A percentile compares a stretch with the other conserved stretches of the same genome.
Evolutionary conservation across 2,329 filamentous ascomycete genomes (phyloP).

Genomic region (Teratosphaeriaceae sp.): DNA sequence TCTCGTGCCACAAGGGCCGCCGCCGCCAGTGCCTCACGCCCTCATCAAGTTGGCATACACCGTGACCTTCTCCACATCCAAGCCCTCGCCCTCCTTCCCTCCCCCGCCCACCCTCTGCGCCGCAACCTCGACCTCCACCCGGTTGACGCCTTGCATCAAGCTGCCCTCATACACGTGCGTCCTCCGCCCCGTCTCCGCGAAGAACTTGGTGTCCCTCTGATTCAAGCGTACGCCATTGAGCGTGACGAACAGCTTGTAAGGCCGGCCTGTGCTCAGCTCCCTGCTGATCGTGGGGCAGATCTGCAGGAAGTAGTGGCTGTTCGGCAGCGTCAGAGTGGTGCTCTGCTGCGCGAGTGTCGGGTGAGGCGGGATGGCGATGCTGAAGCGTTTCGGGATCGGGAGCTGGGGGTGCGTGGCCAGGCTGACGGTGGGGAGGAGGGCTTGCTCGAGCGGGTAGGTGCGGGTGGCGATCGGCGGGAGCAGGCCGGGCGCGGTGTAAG

Average conservation of each 20-base stretch:
- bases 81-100: slow-evolving; percentile 18
- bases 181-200: slow-evolving; percentile 29
- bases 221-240: slow-evolving; percentile 59
- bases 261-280: slow-evolving; percentile 54
- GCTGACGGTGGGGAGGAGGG: slow-evolving; percentile 60
- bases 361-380: slow-evolving; percentile 59
- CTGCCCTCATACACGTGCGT: slow-evolving; percentile 70
- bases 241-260: slow-evolving; percentile 70
- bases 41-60: slow-evolving; percentile 65
- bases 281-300: slow-evolving; percentile 59
- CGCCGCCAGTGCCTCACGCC: too few species aligned
- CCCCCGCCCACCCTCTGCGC: slow-evolving; percentile 46
- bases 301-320: slow-evolving; percentile 63
- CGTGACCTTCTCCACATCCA: slow-evolving; percentile 72
- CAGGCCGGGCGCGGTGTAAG: slow-evolving; percentile 28
- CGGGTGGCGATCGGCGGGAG: slow-evolving; percentile 28
- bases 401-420: slow-evolving; percentile 63
- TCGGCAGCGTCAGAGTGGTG: slow-evolving; percentile 62
- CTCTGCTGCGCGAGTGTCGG: slow-evolving; percentile 63
- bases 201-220: slow-evolving; percentile 39
- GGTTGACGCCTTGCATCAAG: slow-evolving; percentile 66
- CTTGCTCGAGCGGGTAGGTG: slow-evolving; percentile 43
- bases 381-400: slow-evolving; percentile 51
- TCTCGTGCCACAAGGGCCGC: too few species aligned
- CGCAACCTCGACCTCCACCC: slow-evolving; percentile 70